Evolutionary conservation across 257 asterid species (phyloP), one percentile per base, ranked within the genome.

Genomic region (Linaria vulgaris): DNA sequence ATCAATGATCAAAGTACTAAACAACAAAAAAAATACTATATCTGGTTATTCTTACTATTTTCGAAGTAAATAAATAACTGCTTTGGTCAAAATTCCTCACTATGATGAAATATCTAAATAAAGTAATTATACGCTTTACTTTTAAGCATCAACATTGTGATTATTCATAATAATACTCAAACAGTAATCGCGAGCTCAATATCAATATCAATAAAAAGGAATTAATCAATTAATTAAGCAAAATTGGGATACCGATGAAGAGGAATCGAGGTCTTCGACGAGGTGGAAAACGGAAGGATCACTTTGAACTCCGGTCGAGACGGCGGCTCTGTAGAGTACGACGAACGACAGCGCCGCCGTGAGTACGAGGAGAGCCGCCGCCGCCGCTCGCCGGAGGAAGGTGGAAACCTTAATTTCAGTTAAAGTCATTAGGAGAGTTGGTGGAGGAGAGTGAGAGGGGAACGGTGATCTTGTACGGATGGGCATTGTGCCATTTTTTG

Each of bases 271-370:
- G 20, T 50, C 24, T 51, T 60, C 68, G 19, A 59, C 34, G 38
- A 69, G 17, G 4, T 75, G 66, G n/a, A 72, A 22, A 22, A 43
- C 55, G 64, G 37, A 6, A 30, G 37, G 37, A 6, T 3, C 6
- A 30, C 3, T 30, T 30, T 69, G 60, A 23, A 51, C 27, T 24
- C 63, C 64, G 46, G 54, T 56, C 20, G 76, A 47, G 34, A 64
- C 73, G 21, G 61, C 57, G 25, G 74, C 76, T 52, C 71, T 45
- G 61, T 69, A 68, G 66, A 77, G 76, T 63, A 73, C 23, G 31
- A 63, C 21, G 74, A 64, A 62, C 43, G 80, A 67, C 8, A 58
- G 52, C 57, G 46, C 74, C 80, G 38, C 61, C 59, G 31, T 46
- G 59, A 57, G 43, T 1, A 30, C 25, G 41, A 71, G n/a, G 5